A percentile compares a stretch with the other conserved stretches of the same genome.
Conservation (phyloP, 345 rosid genomes). For the Moricandia moricandioides region DNA sequence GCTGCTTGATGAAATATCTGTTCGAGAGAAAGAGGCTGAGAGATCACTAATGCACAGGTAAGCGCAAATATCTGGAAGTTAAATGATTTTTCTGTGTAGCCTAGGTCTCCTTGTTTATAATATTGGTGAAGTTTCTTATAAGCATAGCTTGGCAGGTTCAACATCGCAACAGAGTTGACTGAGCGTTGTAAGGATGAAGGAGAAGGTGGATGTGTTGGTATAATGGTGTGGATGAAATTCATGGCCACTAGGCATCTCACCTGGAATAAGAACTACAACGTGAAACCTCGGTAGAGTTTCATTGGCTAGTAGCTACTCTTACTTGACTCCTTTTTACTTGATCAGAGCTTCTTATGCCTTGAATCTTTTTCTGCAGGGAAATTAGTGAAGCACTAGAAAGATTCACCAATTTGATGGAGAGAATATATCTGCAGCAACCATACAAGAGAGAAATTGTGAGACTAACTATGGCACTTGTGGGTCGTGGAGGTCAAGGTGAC, state of each 20-base stretch:
- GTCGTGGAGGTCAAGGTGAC: constrained; percentile 99
- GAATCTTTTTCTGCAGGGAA: constrained; percentile 51
- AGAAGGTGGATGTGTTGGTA: constrained; percentile 70
- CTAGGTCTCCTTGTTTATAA: too few relatives aligned
- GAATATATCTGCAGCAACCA: constrained; percentile 52
- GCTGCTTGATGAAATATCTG: constrained; percentile 63
- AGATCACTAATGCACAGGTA: constrained; percentile 70
- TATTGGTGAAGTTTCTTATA: constrained; percentile 20
- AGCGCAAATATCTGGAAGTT: too few relatives aligned
- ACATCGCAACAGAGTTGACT: constrained; percentile 39
- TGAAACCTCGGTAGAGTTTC: constrained; percentile 82
- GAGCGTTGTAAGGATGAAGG: constrained; percentile 57
- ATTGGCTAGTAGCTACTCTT: not conserved
- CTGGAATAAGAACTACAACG: constrained; percentile 98
- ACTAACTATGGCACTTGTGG: constrained; percentile 87
- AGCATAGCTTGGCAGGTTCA: constrained; percentile 36
- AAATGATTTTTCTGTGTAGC: too few relatives aligned
- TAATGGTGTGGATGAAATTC: constrained; percentile 98
- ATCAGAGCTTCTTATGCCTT: not conserved
- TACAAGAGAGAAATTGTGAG: constrained; percentile 65
- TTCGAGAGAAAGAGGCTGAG: constrained; percentile 61
- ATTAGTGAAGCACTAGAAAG: constrained; percentile 92
- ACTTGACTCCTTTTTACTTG: not conserved
- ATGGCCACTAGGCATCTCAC: constrained; percentile 97
- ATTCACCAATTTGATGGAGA: constrained; percentile 76